Percentiles rank a stretch among this genome's conserved stretches.
Conservation (phyloP, 2,329 filamentous ascomycete genomes). For the Podosphaera fusca region DNA sequence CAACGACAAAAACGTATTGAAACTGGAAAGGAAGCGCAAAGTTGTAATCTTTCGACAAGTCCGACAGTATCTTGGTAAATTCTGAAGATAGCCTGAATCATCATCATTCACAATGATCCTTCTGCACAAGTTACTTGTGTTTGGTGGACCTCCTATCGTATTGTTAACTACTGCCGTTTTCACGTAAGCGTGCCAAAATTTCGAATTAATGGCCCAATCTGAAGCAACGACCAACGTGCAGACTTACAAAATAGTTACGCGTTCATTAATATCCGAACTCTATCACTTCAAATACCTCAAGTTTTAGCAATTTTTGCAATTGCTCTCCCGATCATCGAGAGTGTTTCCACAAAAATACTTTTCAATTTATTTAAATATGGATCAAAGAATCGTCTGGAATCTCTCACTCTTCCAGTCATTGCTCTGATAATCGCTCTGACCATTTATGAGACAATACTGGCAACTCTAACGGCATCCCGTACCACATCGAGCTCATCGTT, state of each 20-base stretch:
- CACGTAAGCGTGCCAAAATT: constrained; percentile 1
- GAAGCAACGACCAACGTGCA: background rate
- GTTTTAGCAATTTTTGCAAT: constrained; percentile 13
- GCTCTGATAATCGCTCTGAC: constrained; percentile 14
- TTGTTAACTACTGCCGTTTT: background rate
- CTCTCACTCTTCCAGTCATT: constrained; percentile 11
- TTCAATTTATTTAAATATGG: constrained; percentile 8
- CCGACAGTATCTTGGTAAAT: too few relatives aligned
- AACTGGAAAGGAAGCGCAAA: too few relatives aligned
- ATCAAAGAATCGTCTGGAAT: constrained; percentile 4
- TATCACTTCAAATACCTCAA: constrained; percentile 14
- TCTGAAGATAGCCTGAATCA: too few relatives aligned
- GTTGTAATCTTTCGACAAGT: too few relatives aligned
- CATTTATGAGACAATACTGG: constrained; percentile 15
- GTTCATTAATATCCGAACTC: constrained; percentile 11
- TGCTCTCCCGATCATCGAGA: constrained; percentile 13
- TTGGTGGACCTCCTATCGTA: constrained; percentile 10
- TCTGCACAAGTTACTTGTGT: constrained; percentile 8
- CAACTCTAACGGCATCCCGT: constrained; percentile 13
- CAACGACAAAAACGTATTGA: too few relatives aligned
- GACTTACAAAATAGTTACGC: constrained; percentile 8
- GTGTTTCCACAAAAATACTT: constrained; percentile 11
- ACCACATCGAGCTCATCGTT: constrained; percentile 11
- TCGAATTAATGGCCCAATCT: constrained; percentile 4
- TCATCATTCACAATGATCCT: background rate